Evolutionary conservation across 148 eudicot genomes (phyloP).

Genomic region (Cornus kousa): DNA sequence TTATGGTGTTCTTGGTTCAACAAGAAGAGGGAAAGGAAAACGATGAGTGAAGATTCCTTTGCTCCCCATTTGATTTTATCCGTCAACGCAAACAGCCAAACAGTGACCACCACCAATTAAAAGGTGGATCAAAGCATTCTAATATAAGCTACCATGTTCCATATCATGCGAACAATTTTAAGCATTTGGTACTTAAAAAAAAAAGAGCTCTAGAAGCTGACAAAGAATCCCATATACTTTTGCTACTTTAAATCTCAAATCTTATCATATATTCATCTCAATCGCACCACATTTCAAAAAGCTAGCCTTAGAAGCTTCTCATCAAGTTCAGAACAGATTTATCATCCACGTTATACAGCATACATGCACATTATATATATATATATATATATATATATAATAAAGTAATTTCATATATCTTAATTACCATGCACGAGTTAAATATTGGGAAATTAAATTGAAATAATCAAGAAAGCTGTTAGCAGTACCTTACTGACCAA

Average conservation of each 20-base stretch:
- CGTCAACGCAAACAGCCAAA: too few species aligned
- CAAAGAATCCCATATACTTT: slow-evolving; percentile 17
- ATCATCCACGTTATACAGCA: background rate
- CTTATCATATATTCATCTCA: background rate
- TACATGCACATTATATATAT: background rate
- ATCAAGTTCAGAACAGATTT: background rate
- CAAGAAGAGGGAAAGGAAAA: too few species aligned
- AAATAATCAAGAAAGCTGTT: background rate
- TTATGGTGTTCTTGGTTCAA: too few species aligned
- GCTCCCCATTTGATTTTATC: too few species aligned
- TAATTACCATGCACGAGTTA: background rate
- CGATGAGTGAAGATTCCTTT: background rate
- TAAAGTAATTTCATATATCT: background rate
- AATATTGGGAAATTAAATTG: background rate
- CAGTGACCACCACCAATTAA: background rate
- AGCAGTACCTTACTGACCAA: background rate
- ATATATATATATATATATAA: too few species aligned
- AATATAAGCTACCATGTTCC: background rate
- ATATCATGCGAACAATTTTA: background rate
- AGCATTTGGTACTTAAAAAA: background rate
- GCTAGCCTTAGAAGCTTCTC: background rate
- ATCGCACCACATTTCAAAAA: background rate
- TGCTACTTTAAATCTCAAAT: background rate
- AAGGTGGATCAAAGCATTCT: background rate
- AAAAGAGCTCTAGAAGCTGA: slow-evolving; percentile 20